Evolutionary conservation across 495 filamentous ascomycete species (phyloP), one percentile per base, ranked within the genome.

Genomic region (Aspergillus asperescens): DNA sequence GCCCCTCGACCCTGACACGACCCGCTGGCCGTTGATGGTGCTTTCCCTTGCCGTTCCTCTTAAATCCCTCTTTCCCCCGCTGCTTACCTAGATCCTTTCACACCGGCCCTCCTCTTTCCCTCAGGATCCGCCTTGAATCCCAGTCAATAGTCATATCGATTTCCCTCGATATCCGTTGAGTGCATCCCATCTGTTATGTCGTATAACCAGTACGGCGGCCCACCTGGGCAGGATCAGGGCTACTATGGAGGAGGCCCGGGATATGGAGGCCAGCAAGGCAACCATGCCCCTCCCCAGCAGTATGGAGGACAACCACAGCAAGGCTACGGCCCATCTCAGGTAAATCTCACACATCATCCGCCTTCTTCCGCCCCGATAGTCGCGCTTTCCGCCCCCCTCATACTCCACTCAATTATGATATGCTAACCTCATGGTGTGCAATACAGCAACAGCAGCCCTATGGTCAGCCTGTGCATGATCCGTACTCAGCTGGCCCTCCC

Each of bases 281-380:
- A 62, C 31, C 59, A 58, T 41, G n/a, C n/a, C n/a, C 59, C 61
- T 44, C 61, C 60, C 29, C 50, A 49, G 37, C 58, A 65, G 24
- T 56, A 61, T 27, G 58, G 41, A 34, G 55, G 62, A 28, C 59
- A 54, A 7, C 66, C 54, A 4, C 67, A 62, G 32, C 60, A 65
- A 46, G 61, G 62, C 24, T 61, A 68, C 15, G 63, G 66, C 51
- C 61, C 57, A 19, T 55, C 62, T 18, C 48, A 55, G 40, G 69
- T 68, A 53, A 56, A 66, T 29, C 46, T 34, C 19, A 4, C 22
- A 13, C 44, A 23, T 47, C 6, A 41, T 16, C 5, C 22, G 19
- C 9, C 18, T 41, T 12, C 19, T 13, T 10, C 5, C 38, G 5
- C 5, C 9, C 3, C 38, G 12, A 41, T 23, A n/a, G 1, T 5